Percentiles rank a stretch among this genome's conserved stretches.
phyloP scores from a whole-genome alignment of 306 rosid species.

The Psophocarpus tetragonolobus region DNA sequence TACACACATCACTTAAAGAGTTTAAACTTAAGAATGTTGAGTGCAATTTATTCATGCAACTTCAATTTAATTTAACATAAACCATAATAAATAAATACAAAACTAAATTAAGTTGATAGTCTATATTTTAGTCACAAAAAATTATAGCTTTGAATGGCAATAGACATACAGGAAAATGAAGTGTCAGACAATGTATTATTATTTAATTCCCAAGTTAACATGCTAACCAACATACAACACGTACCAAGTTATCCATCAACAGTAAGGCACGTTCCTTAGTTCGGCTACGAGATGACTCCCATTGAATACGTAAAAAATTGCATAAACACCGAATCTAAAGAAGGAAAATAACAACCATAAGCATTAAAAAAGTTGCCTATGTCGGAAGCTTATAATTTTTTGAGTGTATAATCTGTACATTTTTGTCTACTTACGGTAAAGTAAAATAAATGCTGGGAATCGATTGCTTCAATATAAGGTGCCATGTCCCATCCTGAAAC shows the following conservation, averaged over 20 bases:
- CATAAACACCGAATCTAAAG: constrained; percentile 65
- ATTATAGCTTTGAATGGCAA: neutral
- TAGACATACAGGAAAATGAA: constrained; percentile 6
- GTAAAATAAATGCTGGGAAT: constrained; percentile 64
- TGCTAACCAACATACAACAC: constrained; percentile 29
- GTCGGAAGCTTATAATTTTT: constrained; percentile 19
- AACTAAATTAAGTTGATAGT: neutral
- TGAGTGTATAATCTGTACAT: constrained; percentile 19
- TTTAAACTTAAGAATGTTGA: neutral
- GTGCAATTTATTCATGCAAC: neutral
- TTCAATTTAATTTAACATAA: constrained; percentile 9
- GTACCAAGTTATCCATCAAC: constrained; percentile 91
- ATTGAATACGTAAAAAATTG: constrained; percentile 76
- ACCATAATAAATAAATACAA: neutral
- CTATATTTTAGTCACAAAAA: constrained; percentile 16
- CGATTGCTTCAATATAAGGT: constrained; percentile 92
- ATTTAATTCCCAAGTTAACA: neutral
- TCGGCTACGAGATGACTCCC: constrained; percentile 91
- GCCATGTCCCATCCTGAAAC: constrained; percentile 99
- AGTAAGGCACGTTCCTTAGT: constrained; percentile 87
- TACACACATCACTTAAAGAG: too few relatives aligned
- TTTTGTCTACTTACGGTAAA: constrained; percentile 61
- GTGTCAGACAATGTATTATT: neutral
- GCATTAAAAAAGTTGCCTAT: constrained; percentile 10
- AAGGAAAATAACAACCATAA: constrained; percentile 3